These are phyloP conservation scores for Melanomma pulvis-pyrius DNA, from an alignment of 495 filamentous ascomycete species.

Conservation along the genomic window DNA sequence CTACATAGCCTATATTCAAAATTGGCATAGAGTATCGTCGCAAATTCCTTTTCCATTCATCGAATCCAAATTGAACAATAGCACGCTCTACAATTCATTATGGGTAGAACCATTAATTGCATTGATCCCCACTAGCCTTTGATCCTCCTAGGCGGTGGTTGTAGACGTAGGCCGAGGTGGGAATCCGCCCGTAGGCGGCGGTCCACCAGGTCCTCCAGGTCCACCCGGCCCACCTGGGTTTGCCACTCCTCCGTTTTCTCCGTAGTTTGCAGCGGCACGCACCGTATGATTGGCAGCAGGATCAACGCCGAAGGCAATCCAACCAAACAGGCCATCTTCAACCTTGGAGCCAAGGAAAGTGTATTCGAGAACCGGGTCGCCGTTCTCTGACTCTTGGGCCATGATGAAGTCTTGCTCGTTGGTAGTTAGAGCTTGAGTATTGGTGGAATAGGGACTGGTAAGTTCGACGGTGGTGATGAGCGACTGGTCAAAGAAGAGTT, in stretches of 20 bases:
- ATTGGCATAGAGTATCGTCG: too few species aligned
- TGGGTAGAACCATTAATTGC: too few species aligned
- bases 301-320: slow-evolving; percentile 61
- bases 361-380: slow-evolving; percentile 61
- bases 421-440: slow-evolving; percentile 55
- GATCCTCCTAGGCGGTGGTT: neutral
- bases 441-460: slow-evolving; percentile 59
- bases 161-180: neutral
- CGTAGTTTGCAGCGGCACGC: slow-evolving; percentile 6
- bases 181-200: slow-evolving; percentile 1
- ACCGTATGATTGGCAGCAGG: slow-evolving; percentile 12
- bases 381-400: slow-evolving; percentile 51
- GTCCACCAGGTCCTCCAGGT: slow-evolving; percentile 2
- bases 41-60: too few species aligned
- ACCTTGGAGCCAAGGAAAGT: slow-evolving; percentile 54
- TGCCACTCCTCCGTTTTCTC: slow-evolving; percentile 10
- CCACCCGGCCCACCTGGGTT: neutral
- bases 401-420: slow-evolving; percentile 59
- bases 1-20: too few species aligned
- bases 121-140: neutral
- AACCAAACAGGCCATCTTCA: slow-evolving; percentile 56
- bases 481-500: slow-evolving; percentile 67
- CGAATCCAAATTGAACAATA: too few species aligned
- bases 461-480: slow-evolving; percentile 52
- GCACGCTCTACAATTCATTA: too few species aligned